These are phyloP conservation scores for Yamadazyma siamensis DNA, from an alignment of 1,139 yeast genomes.

Conservation along the genomic window DNA sequence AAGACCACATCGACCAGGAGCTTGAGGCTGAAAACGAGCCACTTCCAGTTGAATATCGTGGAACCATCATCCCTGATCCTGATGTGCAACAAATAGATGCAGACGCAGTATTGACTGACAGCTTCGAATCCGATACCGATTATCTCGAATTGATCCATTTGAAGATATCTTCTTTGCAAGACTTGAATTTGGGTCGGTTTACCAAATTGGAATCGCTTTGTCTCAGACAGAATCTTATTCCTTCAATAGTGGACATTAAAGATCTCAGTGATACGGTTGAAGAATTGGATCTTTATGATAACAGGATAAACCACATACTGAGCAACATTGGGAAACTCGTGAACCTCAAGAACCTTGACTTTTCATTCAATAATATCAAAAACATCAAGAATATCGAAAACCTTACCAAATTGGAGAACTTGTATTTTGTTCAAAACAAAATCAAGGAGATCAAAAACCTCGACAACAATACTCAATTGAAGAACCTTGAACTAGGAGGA, in stretches of 20 bases:
- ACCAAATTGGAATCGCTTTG: conserved; percentile 57
- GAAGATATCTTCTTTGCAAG: conserved; percentile 67
- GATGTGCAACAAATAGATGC: conserved; percentile 45
- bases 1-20: conserved; percentile 1
- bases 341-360: conserved; percentile 63
- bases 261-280: conserved; percentile 54
- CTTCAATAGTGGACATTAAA: conserved; percentile 68
- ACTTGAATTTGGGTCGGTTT: conserved; percentile 60
- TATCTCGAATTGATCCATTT: conserved; percentile 76
- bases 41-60: conserved; percentile 39
- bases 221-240: conserved; percentile 80
- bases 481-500: conserved; percentile 87
- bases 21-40: conserved; percentile 21
- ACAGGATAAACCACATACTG: conserved; percentile 83
- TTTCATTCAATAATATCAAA: conserved; percentile 87
- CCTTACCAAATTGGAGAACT: conserved; percentile 56
- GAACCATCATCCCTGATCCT: conserved; percentile 55
- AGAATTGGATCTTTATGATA: conserved; percentile 89
- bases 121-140: conserved; percentile 58
- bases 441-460: conserved; percentile 71
- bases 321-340: conserved; percentile 58
- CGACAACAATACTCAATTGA: conserved; percentile 54
- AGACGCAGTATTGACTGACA: conserved; percentile 59
- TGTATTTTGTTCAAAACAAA: conserved; percentile 88
- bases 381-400: conserved; percentile 78